Evolutionary conservation across 129 eudicot species (phyloP).

Genomic region (Escallonia herrerae): DNA sequence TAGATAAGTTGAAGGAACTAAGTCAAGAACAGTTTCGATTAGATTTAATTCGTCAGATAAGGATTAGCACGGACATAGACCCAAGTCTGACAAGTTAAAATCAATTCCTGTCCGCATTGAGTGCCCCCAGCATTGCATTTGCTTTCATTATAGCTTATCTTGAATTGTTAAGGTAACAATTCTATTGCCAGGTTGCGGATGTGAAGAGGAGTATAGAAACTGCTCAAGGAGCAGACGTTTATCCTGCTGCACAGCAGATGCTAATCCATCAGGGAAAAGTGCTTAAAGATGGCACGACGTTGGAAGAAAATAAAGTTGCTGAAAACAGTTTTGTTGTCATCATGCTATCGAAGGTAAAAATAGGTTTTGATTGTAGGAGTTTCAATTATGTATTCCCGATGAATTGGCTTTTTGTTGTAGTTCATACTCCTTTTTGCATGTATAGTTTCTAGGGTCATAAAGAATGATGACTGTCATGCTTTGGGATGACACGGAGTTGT

Average conservation of each 20-base stretch:
- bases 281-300: constrained; percentile 74
- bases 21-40: too few relatives aligned
- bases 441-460: too few relatives aligned
- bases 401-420: too few relatives aligned
- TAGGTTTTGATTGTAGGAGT: too few relatives aligned
- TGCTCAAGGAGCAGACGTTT: constrained; percentile 61
- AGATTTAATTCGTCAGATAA: not conserved
- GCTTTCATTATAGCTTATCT: too few relatives aligned
- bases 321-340: constrained; percentile 73
- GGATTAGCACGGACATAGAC: not conserved
- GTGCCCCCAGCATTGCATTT: not conserved
- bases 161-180: not conserved
- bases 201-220: constrained; percentile 79
- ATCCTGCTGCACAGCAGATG: constrained; percentile 85
- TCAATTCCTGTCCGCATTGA: not conserved
- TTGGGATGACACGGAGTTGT: too few relatives aligned
- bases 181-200: constrained; percentile 18
- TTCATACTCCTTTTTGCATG: too few relatives aligned
- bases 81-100: not conserved
- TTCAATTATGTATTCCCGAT: not conserved
- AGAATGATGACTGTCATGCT: too few relatives aligned
- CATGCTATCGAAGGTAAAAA: constrained; percentile 70
- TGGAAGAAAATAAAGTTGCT: constrained; percentile 80
- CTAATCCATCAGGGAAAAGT: constrained; percentile 89
- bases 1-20: too few relatives aligned